These are phyloP conservation scores for Rhodomyrtus tomentosa DNA, from an alignment of 345 rosid species.

Conservation along the genomic window DNA sequence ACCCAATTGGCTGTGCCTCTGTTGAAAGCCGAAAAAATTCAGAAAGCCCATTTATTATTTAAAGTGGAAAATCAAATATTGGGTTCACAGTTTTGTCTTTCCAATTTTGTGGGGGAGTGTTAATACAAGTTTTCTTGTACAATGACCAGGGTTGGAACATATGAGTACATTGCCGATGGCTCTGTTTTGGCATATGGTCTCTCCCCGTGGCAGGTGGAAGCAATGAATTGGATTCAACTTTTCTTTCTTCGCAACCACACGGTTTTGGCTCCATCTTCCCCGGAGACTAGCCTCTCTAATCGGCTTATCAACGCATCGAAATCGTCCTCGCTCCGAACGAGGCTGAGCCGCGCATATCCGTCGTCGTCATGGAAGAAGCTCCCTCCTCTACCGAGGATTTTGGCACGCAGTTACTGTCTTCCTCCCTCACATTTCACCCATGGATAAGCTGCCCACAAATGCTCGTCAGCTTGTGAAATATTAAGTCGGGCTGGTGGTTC, in stretches of 20 bases:
- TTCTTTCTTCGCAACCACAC: not conserved
- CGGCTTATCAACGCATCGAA: constrained; percentile 28
- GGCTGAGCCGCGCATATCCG: constrained; percentile 40
- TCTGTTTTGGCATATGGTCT: not conserved
- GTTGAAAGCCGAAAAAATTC: too few relatives aligned
- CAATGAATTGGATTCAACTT: constrained; percentile 78
- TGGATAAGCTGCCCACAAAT: constrained; percentile 37
- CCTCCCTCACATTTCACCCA: constrained; percentile 53
- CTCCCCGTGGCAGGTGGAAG: constrained; percentile 8
- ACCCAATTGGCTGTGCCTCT: too few relatives aligned
- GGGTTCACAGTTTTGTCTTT: not conserved
- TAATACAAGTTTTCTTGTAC: not conserved
- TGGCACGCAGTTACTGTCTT: constrained; percentile 30
- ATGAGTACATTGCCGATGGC: not conserved
- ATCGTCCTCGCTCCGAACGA: constrained; percentile 43
- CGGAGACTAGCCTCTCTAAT: constrained; percentile 8
- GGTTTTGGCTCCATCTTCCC: constrained; percentile 1
- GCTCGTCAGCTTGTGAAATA: not conserved
- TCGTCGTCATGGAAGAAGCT: constrained; percentile 14
- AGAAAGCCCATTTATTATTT: too few relatives aligned
- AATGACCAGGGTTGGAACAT: not conserved
- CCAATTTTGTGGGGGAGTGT: not conserved
- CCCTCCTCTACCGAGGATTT: constrained; percentile 44
- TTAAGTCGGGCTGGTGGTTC: not conserved
- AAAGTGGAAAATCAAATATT: too few relatives aligned